These are phyloP conservation scores for Candida albicans DNA, from an alignment of 1,139 yeast genomes.

Conservation along the genomic window DNA sequence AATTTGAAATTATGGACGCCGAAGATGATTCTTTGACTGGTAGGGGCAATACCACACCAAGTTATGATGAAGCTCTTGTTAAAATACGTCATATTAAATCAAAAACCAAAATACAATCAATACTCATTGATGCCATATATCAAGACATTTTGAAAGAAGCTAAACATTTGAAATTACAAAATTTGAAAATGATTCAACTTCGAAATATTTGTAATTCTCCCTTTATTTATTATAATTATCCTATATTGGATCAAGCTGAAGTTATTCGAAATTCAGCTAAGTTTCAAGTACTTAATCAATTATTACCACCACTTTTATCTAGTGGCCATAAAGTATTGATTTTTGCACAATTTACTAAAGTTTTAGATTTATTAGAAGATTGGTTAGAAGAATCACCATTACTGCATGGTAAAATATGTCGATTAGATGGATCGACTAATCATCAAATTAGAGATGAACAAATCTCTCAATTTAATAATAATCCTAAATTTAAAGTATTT, in stretches of 20 bases:
- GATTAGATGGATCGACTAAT: conserved; percentile 76
- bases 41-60: conserved; percentile 6
- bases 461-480: conserved; percentile 53
- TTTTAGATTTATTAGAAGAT: conserved; percentile 74
- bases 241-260: too few species aligned
- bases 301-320: conserved; percentile 50
- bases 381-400: conserved; percentile 39
- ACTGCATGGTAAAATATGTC: conserved; percentile 46
- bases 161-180: conserved; percentile 46
- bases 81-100: background rate
- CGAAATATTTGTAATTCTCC: conserved; percentile 86
- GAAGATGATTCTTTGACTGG: conserved; percentile 4
- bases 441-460: conserved; percentile 67
- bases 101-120: conserved; percentile 15
- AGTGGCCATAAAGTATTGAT: conserved; percentile 67
- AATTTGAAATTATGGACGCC: conserved; percentile 10
- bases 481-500: conserved; percentile 48
- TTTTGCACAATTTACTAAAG: conserved; percentile 80
- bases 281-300: conserved; percentile 63
- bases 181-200: conserved; percentile 70
- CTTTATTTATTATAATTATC: conserved; percentile 62
- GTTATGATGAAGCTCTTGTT: conserved; percentile 11
- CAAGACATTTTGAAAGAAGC: conserved; percentile 21
- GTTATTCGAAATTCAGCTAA: conserved; percentile 61
- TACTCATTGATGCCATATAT: conserved; percentile 19